phyloP scores from a whole-genome alignment of 179 eudicot species.

The Silene vulgaris region DNA sequence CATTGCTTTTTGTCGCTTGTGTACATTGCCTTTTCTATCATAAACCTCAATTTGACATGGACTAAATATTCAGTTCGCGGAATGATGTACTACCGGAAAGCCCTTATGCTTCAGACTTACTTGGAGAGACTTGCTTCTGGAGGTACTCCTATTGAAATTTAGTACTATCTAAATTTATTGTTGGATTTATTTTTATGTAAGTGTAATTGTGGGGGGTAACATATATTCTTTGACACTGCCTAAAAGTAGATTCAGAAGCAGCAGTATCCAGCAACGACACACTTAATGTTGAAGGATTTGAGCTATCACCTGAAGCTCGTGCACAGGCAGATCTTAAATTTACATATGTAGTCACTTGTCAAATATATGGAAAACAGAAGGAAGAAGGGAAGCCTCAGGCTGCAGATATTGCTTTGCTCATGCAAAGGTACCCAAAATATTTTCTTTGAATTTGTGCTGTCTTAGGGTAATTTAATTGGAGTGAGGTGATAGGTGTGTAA shows the following conservation, averaged over 20 bases:
- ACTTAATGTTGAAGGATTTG: slow-evolving; percentile 66
- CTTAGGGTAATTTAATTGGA: slow-evolving; percentile 6
- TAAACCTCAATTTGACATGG: slow-evolving; percentile 5
- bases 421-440: slow-evolving; percentile 66
- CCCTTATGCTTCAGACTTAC: slow-evolving; percentile 89
- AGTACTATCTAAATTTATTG: neutral
- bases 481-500: neutral
- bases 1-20: neutral
- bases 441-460: neutral
- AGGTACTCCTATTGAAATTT: slow-evolving; percentile 43
- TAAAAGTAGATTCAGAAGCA: slow-evolving; percentile 59
- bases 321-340: slow-evolving; percentile 96
- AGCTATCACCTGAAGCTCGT: slow-evolving; percentile 91
- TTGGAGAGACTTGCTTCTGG: slow-evolving; percentile 65
- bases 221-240: slow-evolving; percentile 12
- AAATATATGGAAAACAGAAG: slow-evolving; percentile 96
- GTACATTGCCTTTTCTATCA: neutral
- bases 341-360: slow-evolving; percentile 96
- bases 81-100: slow-evolving; percentile 99
- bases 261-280: slow-evolving; percentile 47
- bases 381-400: slow-evolving; percentile 96
- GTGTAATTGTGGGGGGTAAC: neutral
- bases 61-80: slow-evolving; percentile 74
- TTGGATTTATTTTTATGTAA: neutral
- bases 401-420: slow-evolving; percentile 87